Percentiles rank a stretch among this genome's conserved stretches.
Evolutionary conservation across 2,329 filamentous ascomycete species (phyloP).

Genomic region (Colletotrichum tropicicola): DNA sequence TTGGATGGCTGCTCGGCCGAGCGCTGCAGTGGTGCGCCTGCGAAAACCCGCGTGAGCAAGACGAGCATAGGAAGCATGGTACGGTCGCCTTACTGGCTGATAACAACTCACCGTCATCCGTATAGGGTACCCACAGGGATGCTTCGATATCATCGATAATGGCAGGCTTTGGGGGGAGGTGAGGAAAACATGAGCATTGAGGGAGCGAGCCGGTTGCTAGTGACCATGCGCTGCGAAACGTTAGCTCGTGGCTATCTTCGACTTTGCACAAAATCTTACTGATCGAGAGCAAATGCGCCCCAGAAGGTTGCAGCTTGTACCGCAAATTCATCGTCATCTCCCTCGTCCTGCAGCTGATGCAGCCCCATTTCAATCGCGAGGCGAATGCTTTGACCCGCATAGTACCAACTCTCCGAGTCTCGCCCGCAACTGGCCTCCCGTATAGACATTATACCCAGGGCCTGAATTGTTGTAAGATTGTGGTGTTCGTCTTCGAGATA

Average conservation of each 20-base stretch:
- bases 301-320: conserved; percentile 69
- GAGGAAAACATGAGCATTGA: conserved; percentile 65
- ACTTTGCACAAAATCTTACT: conserved; percentile 55
- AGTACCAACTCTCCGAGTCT: conserved; percentile 78
- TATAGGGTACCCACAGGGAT: conserved; percentile 68
- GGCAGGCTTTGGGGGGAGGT: conserved; percentile 66
- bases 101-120: conserved; percentile 60
- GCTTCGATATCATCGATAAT: conserved; percentile 70
- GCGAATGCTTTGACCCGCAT: conserved; percentile 76
- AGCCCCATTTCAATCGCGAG: conserved; percentile 78
- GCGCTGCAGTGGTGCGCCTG: conserved; percentile 61
- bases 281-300: conserved; percentile 70
- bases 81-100: conserved; percentile 7
- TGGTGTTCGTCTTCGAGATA: conserved; percentile 67
- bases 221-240: conserved; percentile 65
- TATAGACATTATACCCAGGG: conserved; percentile 79
- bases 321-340: conserved; percentile 64
- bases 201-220: conserved; percentile 70
- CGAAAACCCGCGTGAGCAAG: conserved; percentile 1
- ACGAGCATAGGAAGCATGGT: not conserved
- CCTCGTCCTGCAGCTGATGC: conserved; percentile 61
- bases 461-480: conserved; percentile 76
- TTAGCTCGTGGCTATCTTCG: not conserved
- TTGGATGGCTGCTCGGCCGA: conserved; percentile 72
- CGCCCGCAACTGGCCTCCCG: conserved; percentile 77